A percentile compares a stretch with the other conserved stretches of the same genome.
Evolutionary conservation across 2,329 filamentous ascomycete species (phyloP).

Genomic region (Exophiala alcalophila): DNA sequence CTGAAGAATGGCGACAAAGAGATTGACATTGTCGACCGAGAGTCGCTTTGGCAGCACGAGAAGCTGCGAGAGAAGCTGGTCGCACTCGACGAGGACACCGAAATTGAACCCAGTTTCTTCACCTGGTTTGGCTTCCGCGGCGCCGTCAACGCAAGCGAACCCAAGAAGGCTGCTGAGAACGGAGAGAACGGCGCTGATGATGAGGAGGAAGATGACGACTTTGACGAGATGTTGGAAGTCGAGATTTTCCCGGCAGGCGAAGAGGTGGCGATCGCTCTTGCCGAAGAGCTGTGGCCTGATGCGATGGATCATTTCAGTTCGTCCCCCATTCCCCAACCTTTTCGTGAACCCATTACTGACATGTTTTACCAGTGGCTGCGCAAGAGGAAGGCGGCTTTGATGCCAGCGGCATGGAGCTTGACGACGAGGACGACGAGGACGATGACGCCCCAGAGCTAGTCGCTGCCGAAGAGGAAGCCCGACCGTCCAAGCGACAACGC

Average conservation of each 20-base stretch:
- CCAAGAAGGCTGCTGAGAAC: constrained; percentile 59
- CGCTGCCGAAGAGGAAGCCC: constrained; percentile 34
- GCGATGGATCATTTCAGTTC: constrained; percentile 30
- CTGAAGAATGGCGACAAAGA: constrained; percentile 22
- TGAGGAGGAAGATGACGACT: constrained; percentile 48
- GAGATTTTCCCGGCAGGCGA: constrained; percentile 90
- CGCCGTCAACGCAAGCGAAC: constrained; percentile 66
- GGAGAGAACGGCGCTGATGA: constrained; percentile 50
- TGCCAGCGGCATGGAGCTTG: constrained; percentile 67
- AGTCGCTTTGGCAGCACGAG: constrained; percentile 31
- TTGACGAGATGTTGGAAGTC: constrained; percentile 64
- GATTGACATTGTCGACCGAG: constrained; percentile 28
- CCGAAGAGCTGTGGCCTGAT: constrained; percentile 65
- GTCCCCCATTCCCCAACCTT: not conserved
- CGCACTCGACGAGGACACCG: constrained; percentile 38
- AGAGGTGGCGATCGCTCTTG: constrained; percentile 73
- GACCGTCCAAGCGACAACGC: constrained; percentile 30
- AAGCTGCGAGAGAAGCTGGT: constrained; percentile 34
- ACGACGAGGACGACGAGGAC: constrained; percentile 52
- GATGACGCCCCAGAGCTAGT: constrained; percentile 47
- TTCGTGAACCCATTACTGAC: constrained; percentile 1
- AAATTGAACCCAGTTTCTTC: constrained; percentile 68
- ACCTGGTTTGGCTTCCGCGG: constrained; percentile 81
- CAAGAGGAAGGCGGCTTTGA: constrained; percentile 44
- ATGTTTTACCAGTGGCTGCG: constrained; percentile 15